Evolutionary conservation across 2,329 filamentous ascomycete species (phyloP), one percentile per base, ranked within the genome.

Genomic region (Diaporthe sp.): DNA sequence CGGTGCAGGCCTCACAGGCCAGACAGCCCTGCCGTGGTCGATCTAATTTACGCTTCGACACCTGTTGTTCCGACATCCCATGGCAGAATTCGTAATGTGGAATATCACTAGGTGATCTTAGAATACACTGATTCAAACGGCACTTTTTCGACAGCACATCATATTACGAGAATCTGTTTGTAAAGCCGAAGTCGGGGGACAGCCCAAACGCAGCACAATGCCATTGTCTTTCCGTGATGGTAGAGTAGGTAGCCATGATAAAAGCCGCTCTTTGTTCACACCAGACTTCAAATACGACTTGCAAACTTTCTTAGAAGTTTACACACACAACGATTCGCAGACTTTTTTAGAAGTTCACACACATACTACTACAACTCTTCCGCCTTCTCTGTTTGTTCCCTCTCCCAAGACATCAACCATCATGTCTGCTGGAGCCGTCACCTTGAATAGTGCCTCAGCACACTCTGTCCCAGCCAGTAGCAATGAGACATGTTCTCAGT

Each of bases 391-490:
- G 4, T 4, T 31, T 4, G 22, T 22, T 13, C 0, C 15, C 28
- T 28, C 22, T 31, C 2, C 7, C n/a, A 55, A 19, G 2, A 3
- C 17, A 55, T 2, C 15, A 42, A 17, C 1, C 65, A 42, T 42
- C n/a, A 69, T 69, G 65, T 69, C 65, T 42, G 65, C 65, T 19
- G 65, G 13, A 42, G 3, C 65, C n/a, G 49, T n/a, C n/a, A 69
- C 34, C 17, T 15, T 28, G n/a, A 55, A 39, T 13, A 34, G n/a
- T 55, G 34, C 34, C 34, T 5, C n/a, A 15, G 65, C 49, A 9
- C 31, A 69, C 34, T 28, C 65, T 25, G 49, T 34, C 8, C 49
- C 34, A 31, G n/a, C 31, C 13, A 55, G n/a, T 55, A 42, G n/a
- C 65, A 69, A 55, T 42, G 65, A n/a, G 17, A 22, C 46, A 42